These are phyloP conservation scores for Fusarium pseudonygamai DNA, from an alignment of 2,329 filamentous ascomycete species.

Conservation along the genomic window DNA sequence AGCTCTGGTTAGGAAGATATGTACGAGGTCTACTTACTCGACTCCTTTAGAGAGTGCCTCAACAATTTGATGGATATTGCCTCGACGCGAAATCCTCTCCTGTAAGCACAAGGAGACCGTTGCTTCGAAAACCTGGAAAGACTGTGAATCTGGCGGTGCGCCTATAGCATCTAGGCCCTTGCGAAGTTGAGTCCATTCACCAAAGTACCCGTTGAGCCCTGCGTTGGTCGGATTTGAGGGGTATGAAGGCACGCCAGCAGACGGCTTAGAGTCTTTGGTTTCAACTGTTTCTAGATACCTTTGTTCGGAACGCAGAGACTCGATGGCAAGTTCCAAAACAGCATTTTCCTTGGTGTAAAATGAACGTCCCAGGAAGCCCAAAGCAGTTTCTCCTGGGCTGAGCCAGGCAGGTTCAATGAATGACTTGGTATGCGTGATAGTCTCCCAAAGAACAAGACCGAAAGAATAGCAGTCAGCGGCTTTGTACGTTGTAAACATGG, in stretches of 20 bases:
- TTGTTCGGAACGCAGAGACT: neutral
- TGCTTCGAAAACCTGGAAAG: neutral
- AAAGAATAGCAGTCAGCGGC: constrained; percentile 7
- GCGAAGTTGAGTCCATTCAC: neutral
- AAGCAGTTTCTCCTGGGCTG: neutral
- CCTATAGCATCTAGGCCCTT: neutral
- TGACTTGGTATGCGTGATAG: neutral
- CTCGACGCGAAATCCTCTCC: neutral
- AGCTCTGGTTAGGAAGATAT: neutral
- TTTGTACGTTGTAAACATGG: neutral
- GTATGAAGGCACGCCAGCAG: neutral
- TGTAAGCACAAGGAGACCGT: neutral
- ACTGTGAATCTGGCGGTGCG: neutral
- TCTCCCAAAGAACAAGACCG: constrained; percentile 6
- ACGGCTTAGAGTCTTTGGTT: neutral
- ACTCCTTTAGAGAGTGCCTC: neutral
- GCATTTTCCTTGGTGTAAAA: neutral
- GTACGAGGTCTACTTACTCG: neutral
- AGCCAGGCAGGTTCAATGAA: neutral
- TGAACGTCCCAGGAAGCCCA: neutral
- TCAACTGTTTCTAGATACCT: neutral
- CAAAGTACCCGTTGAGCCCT: neutral
- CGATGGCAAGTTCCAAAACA: neutral
- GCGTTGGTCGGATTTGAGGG: neutral
- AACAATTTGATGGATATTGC: neutral